Percentiles rank a stretch among this genome's conserved stretches.
phyloP scores from a whole-genome alignment of 2,329 filamentous ascomycete genomes.

The Kalmusia sp. region DNA sequence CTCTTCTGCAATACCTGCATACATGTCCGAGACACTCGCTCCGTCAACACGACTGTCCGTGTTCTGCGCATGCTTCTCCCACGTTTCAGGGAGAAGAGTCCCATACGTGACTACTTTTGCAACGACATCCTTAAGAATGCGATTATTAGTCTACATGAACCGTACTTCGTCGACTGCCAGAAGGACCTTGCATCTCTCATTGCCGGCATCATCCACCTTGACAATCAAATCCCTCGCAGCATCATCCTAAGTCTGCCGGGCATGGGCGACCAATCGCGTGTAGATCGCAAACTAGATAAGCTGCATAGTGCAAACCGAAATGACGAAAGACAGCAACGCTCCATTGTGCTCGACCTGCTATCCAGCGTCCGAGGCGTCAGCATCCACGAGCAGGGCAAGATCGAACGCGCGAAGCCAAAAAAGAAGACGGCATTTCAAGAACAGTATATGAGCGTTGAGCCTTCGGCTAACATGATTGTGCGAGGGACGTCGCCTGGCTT shows the following conservation, averaged over 20 bases:
- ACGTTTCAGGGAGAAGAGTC: constrained; percentile 67
- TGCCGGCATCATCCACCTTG: constrained; percentile 81
- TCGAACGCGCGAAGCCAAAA: constrained; percentile 55
- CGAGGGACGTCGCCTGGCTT: constrained; percentile 50
- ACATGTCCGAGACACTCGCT: constrained; percentile 86
- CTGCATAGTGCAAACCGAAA: constrained; percentile 55
- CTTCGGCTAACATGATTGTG: constrained; percentile 39
- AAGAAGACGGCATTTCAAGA: constrained; percentile 44
- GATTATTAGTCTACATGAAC: constrained; percentile 89
- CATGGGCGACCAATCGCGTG: constrained; percentile 68
- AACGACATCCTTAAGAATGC: constrained; percentile 88
- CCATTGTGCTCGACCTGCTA: constrained; percentile 81
- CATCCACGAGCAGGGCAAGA: constrained; percentile 90
- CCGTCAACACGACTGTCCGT: constrained; percentile 82
- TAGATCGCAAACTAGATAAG: constrained; percentile 61
- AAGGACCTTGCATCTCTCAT: constrained; percentile 90
- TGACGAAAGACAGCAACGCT: constrained; percentile 76
- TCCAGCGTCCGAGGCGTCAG: constrained; percentile 88
- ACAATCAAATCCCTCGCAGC: constrained; percentile 73
- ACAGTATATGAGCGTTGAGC: constrained; percentile 53
- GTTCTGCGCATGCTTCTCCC: constrained; percentile 86
- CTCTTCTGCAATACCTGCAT: constrained; percentile 92
- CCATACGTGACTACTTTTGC: constrained; percentile 87
- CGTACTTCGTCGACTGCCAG: constrained; percentile 96
- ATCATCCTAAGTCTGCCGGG: constrained; percentile 83